phyloP scores from a whole-genome alignment of 1,139 yeast species.

The Lodderomyces jiufengensis region DNA sequence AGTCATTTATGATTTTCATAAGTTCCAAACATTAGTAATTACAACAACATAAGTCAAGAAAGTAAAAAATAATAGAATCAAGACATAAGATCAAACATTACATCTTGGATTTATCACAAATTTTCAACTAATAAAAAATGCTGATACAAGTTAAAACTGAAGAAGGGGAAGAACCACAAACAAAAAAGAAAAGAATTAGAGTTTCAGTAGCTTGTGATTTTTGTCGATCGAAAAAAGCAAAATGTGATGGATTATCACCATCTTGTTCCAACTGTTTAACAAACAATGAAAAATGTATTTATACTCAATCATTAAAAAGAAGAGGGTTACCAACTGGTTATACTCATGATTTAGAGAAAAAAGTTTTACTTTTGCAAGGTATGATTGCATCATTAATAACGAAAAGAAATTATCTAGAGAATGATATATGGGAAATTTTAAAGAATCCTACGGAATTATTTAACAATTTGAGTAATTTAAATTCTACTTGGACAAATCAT shows the following conservation, averaged over 20 bases:
- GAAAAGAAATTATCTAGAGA: conserved; percentile 8
- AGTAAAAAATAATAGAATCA: too few species aligned
- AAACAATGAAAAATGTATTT: conserved; percentile 16
- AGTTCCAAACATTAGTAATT: too few species aligned
- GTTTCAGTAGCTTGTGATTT: conserved; percentile 25
- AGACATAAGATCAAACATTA: too few species aligned
- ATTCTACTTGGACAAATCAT: conserved; percentile 14
- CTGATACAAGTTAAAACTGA: too few species aligned
- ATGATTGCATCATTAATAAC: conserved; percentile 14
- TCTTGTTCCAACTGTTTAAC: conserved; percentile 18
- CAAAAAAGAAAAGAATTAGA: conserved; percentile 17
- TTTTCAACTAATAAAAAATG: too few species aligned
- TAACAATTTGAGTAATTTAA: conserved; percentile 10
- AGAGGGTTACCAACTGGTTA: conserved; percentile 25
- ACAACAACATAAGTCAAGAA: too few species aligned
- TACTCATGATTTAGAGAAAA: conserved; percentile 21
- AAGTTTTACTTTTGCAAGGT: conserved; percentile 17
- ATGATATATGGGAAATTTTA: conserved; percentile 8
- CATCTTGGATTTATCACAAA: too few species aligned
- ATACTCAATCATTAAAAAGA: conserved; percentile 18
- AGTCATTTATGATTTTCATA: too few species aligned
- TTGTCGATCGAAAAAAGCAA: conserved; percentile 23
- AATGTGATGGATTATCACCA: conserved; percentile 24
- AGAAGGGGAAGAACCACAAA: conserved; percentile 3
- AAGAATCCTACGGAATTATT: conserved; percentile 3